phyloP scores from a whole-genome alignment of 179 eudicot genomes.

The Drosera spatulata region DNA sequence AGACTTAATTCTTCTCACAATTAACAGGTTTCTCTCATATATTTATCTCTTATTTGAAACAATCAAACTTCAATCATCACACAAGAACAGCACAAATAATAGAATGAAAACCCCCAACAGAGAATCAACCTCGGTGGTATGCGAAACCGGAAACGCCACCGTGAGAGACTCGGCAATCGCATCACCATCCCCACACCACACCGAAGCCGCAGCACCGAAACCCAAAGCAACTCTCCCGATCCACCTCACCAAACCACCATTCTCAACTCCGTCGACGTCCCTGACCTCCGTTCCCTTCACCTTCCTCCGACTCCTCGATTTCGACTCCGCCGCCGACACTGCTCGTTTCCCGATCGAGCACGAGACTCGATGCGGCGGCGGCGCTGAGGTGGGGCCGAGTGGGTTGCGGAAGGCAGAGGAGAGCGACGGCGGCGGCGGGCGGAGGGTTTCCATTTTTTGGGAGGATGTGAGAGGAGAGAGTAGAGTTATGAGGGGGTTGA shows the following conservation, averaged over 20 bases:
- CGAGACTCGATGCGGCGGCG: no score
- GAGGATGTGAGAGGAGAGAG: constrained; percentile 1
- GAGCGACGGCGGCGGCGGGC: constrained; percentile 14
- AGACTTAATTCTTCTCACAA: no score
- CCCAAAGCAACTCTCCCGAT: constrained; percentile 34
- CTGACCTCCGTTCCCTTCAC: background rate
- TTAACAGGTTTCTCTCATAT: no score
- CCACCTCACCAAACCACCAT: constrained; percentile 10
- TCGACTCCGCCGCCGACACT: constrained; percentile 3
- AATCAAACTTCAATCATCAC: background rate
- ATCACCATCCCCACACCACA: constrained; percentile 36
- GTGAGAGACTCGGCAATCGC: constrained; percentile 78
- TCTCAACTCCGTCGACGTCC: background rate
- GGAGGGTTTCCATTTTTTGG: background rate
- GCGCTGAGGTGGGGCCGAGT: background rate
- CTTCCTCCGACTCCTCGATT: background rate
- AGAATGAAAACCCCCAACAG: background rate
- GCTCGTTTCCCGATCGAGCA: constrained; percentile 13
- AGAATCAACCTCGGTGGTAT: constrained; percentile 52
- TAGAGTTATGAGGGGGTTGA: no score
- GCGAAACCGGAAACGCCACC: constrained; percentile 86
- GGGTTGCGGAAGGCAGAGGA: constrained; percentile 9
- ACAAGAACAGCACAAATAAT: background rate
- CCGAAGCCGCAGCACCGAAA: constrained; percentile 51
- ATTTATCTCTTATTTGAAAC: background rate